phyloP scores from a whole-genome alignment of 768 basidiomycete species.

The Trametes villosa region DNA sequence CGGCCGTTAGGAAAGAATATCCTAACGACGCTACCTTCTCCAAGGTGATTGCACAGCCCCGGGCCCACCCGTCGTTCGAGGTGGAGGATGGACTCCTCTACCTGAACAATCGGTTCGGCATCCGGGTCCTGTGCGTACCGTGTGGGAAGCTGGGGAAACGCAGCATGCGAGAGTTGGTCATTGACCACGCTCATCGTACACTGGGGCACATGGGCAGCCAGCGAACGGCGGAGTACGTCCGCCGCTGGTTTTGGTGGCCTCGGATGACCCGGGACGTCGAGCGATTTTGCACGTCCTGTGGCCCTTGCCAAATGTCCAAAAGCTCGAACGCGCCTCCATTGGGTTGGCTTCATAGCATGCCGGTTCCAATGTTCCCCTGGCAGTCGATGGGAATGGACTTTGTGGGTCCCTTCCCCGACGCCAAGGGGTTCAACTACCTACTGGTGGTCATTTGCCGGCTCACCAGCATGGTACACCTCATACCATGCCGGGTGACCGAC shows the following conservation, averaged over 20 bases:
- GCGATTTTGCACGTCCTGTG: slow-evolving; percentile 29
- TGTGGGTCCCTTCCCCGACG: too few species aligned
- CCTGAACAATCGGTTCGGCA: too few species aligned
- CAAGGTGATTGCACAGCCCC: too few species aligned
- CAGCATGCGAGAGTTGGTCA: slow-evolving; percentile 24
- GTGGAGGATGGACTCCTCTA: too few species aligned
- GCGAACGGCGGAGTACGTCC: slow-evolving; percentile 36
- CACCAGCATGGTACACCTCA: slow-evolving; percentile 28
- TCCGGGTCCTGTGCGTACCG: too few species aligned
- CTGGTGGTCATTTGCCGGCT: slow-evolving; percentile 30
- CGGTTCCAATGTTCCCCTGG: slow-evolving; percentile 31
- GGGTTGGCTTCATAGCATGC: slow-evolving; percentile 38
- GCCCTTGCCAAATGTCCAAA: slow-evolving; percentile 26
- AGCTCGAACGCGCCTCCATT: slow-evolving; percentile 14
- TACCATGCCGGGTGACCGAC: too few species aligned
- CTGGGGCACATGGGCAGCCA: slow-evolving; percentile 40
- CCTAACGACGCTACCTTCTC: too few species aligned
- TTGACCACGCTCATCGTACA: slow-evolving; percentile 34
- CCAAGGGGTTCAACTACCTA: slow-evolving; percentile 32
- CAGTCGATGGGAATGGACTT: too few species aligned
- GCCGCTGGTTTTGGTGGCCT: slow-evolving; percentile 43
- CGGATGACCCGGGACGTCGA: slow-evolving; percentile 22
- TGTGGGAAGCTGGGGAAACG: too few species aligned
- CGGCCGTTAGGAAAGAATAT: too few species aligned
- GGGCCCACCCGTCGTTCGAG: too few species aligned